Evolutionary conservation across 2,329 filamentous ascomycete species (phyloP), one percentile per base, ranked within the genome.

Genomic region (Cordyceps pruinosa): DNA sequence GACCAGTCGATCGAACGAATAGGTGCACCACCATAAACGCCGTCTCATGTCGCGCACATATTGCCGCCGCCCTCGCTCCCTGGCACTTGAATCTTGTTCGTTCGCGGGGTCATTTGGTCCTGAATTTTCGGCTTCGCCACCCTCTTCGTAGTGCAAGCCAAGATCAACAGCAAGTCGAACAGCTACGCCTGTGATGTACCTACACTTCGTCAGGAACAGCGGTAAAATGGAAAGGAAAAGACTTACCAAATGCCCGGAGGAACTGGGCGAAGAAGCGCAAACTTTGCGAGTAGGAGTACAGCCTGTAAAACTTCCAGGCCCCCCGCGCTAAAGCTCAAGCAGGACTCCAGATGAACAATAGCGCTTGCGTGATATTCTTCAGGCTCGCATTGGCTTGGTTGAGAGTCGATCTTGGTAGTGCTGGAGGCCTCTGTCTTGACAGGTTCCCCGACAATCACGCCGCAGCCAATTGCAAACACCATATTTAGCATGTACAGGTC

Each of bases 321-420:
- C n/a, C 88, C 89, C n/a, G 89, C 89, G 62, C 89, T 90, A 28
- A 87, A 87, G 54, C 88, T 88, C 17, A 97, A 77, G 66, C 94
- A 96, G 8, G 87, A 85, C 68, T 97, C 93, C 7, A 97, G 78
- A 68, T 97, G 90, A 19, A 95, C 83, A 63, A 97, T 95, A 17
- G 93, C 93, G 56, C 91, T 94, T 2, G 94, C 92, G 70, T 97
- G 93, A 69, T 97, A 97, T 70, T 96, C 91, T 69, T 97, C 94
- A 1, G 93, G 92, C 69, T 64, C 65, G 32, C 58, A 57, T 30
- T 67, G 61, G 62, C 75, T 66, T 30, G 67, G 56, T 28, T 68
- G 56, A 60, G 67, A 39, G 44, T 63, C 56, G 26, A 66, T 56
- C 58, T 61, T 66, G 37, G 63, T 61, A 44, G 71, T 67, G 3